phyloP scores from a whole-genome alignment of 75 land plant species.

The Pseudotsuga menziesii region DNA sequence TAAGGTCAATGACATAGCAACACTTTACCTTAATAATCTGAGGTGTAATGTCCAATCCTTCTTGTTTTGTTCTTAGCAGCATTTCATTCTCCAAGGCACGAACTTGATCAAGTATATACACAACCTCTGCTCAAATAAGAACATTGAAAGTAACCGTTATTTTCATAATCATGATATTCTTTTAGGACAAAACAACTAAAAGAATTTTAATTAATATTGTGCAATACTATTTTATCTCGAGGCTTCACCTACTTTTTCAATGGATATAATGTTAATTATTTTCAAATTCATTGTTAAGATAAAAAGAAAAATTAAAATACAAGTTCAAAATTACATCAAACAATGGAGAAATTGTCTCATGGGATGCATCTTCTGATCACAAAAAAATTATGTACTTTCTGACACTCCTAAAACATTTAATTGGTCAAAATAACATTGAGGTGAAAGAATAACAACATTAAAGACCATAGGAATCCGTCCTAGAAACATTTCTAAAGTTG shows the following conservation, averaged over 20 bases:
- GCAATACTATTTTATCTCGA: neutral
- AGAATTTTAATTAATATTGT: neutral
- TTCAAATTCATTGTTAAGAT: no score
- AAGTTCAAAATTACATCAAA: neutral
- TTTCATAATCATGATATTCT: neutral
- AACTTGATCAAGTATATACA: constrained; percentile 79
- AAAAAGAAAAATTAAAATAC: neutral
- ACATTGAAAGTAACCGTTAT: neutral
- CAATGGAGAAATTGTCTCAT: neutral
- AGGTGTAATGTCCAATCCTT: constrained; percentile 45
- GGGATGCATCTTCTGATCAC: neutral
- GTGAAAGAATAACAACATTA: constrained; percentile 66
- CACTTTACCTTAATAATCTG: constrained; percentile 19
- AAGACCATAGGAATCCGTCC: constrained; percentile 73
- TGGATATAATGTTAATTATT: no score
- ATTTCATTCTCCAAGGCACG: constrained; percentile 42
- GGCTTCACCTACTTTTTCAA: neutral
- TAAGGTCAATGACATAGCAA: no score
- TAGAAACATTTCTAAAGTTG: constrained; percentile 46
- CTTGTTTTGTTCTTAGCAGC: constrained; percentile 47
- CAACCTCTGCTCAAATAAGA: constrained; percentile 28
- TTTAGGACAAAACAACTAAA: neutral
- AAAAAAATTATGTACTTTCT: constrained; percentile 38
- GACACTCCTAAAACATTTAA: constrained; percentile 70
- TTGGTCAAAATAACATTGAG: constrained; percentile 79